phyloP scores from a whole-genome alignment of 176 grass and related monocot species.

The Elaeis guineensis region DNA sequence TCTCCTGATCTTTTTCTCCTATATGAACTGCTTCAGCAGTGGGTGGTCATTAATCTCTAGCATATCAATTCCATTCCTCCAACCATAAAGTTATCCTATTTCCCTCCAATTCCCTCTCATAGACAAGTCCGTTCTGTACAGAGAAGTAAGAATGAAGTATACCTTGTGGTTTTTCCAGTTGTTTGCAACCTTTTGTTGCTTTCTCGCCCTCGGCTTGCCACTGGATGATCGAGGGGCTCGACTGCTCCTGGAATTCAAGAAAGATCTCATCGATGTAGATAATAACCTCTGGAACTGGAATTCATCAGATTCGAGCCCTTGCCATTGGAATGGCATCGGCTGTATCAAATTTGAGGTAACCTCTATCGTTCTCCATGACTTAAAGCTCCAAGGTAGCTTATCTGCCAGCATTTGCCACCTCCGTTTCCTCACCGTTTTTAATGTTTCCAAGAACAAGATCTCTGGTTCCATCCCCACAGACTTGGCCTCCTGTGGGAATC shows the following conservation, averaged over 20 bases:
- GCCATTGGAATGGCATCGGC: constrained; percentile 68
- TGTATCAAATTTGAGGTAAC: constrained; percentile 54
- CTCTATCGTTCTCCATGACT: constrained; percentile 41
- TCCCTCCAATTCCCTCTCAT: no score
- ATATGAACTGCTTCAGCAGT: no score
- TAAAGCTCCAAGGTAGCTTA: constrained; percentile 55
- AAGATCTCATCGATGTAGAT: constrained; percentile 41
- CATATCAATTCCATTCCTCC: no score
- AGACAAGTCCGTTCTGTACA: no score
- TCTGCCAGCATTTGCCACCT: constrained; percentile 54
- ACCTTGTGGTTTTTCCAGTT: not conserved
- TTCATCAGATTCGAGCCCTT: constrained; percentile 29
- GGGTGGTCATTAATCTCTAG: no score
- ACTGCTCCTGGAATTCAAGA: constrained; percentile 52
- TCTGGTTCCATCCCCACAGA: constrained; percentile 38
- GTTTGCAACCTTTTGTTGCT: constrained; percentile 10
- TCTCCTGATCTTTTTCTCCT: no score
- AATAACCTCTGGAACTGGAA: constrained; percentile 51
- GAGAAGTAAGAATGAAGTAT: no score
- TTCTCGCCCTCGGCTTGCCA: not conserved
- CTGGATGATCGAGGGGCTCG: not conserved
- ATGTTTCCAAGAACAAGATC: constrained; percentile 74
- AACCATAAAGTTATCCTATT: no score
- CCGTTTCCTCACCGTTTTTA: constrained; percentile 44
- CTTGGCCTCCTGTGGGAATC: constrained; percentile 36